phyloP scores from a whole-genome alignment of 257 asterid genomes.

The Anisodus acutangulus region DNA sequence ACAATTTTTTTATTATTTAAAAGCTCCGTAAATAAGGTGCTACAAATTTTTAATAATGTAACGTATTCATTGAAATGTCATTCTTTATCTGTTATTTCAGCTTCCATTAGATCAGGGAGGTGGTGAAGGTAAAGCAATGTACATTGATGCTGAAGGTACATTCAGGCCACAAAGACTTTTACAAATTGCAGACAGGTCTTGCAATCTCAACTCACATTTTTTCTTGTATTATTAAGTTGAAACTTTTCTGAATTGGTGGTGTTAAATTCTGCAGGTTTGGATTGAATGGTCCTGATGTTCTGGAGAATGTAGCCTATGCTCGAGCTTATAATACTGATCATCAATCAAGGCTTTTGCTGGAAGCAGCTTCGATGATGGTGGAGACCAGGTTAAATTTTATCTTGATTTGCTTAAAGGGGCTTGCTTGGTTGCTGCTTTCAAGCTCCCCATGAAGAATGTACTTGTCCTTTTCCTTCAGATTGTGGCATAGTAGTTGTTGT shows the following conservation, averaged over 20 bases:
- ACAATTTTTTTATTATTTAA: neutral
- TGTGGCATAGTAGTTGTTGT: neutral
- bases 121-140: constrained; percentile 98
- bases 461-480: neutral
- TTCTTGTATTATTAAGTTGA: constrained; percentile 12
- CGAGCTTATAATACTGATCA: constrained; percentile 98
- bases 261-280: constrained; percentile 66
- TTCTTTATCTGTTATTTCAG: constrained; percentile 46
- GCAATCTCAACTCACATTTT: constrained; percentile 2
- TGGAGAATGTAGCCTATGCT: constrained; percentile 98
- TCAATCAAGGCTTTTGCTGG: constrained; percentile 92
- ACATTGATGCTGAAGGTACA: constrained; percentile 97
- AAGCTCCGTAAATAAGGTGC: neutral
- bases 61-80: neutral
- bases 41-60: neutral
- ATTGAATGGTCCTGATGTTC: constrained; percentile 87
- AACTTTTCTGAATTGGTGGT: constrained; percentile 3
- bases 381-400: constrained; percentile 67
- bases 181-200: constrained; percentile 93
- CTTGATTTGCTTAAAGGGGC: neutral
- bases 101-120: constrained; percentile 98
- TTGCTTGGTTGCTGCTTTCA: neutral
- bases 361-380: constrained; percentile 99
- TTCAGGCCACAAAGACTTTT: constrained; percentile 96
- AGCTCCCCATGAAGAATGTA: neutral